Conservation (phyloP, 2,329 filamentous ascomycete genomes). For the Fonsecaea pugnacius region DNA sequence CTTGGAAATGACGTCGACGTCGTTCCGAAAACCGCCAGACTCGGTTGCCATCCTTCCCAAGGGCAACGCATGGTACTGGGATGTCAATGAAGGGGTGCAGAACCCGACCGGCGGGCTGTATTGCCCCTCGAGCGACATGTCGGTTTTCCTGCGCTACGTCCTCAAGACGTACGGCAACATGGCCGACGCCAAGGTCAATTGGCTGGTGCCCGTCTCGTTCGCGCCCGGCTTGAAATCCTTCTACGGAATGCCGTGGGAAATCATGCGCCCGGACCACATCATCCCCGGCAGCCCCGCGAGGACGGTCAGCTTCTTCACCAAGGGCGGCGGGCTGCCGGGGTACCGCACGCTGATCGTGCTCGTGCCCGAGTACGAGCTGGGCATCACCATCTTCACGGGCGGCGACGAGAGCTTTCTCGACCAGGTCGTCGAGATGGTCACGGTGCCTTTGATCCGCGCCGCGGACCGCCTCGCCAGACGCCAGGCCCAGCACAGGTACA, state of each 20-base stretch:
- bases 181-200: constrained; percentile 45
- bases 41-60: constrained; percentile 35
- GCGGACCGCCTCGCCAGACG: constrained; percentile 31
- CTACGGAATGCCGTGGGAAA: constrained; percentile 57
- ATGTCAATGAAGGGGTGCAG: constrained; percentile 48
- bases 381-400: constrained; percentile 48
- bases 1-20: constrained; percentile 30
- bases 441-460: constrained; percentile 32
- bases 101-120: constrained; percentile 52
- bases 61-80: constrained; percentile 43
- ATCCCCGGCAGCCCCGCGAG: constrained; percentile 44
- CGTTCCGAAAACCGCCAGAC: constrained; percentile 33
- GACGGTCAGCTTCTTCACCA: constrained; percentile 52
- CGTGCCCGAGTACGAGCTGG: constrained; percentile 56
- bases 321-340: constrained; percentile 49
- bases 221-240: constrained; percentile 45
- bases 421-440: constrained; percentile 28
- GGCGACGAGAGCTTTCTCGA: constrained; percentile 29
- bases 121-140: constrained; percentile 47
- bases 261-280: constrained; percentile 48
- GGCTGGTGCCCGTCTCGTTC: constrained; percentile 49
- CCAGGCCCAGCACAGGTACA: constrained; percentile 27
- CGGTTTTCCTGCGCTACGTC: constrained; percentile 50
- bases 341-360: constrained; percentile 49
- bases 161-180: constrained; percentile 48